phyloP scores from a whole-genome alignment of 1,139 yeast genomes.

The Suhomyces maxii region DNA sequence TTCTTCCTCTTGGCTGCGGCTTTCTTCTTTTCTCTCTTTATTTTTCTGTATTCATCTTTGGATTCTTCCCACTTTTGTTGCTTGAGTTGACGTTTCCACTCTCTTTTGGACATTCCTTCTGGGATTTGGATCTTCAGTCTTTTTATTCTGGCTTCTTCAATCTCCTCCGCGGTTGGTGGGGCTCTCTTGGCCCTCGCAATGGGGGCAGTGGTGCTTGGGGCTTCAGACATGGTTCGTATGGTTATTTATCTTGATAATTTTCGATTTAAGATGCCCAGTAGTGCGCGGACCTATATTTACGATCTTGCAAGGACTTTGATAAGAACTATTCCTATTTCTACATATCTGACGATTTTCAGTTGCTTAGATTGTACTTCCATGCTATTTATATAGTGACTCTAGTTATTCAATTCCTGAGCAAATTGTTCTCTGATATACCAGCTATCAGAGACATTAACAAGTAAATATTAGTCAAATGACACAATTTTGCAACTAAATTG shows the following conservation, averaged over 20 bases:
- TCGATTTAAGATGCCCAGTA: slow-evolving; percentile 1
- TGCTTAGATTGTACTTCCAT: no score
- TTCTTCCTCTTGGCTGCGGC: slow-evolving; percentile 35
- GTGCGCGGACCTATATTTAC: slow-evolving; percentile 3
- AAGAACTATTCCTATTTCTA: no score
- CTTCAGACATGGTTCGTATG: neutral
- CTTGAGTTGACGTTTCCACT: slow-evolving; percentile 73
- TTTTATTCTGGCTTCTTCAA: slow-evolving; percentile 16
- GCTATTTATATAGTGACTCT: neutral
- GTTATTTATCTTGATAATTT: neutral
- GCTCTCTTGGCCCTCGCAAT: slow-evolving; percentile 8
- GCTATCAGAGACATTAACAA: neutral
- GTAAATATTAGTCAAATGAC: neutral
- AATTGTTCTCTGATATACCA: neutral
- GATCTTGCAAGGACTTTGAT: no score
- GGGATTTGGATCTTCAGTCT: slow-evolving; percentile 46
- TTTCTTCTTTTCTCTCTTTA: slow-evolving; percentile 56
- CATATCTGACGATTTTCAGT: no score
- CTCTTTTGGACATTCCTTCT: slow-evolving; percentile 81
- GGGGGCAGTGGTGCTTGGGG: neutral
- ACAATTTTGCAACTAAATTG: neutral
- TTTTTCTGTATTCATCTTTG: slow-evolving; percentile 56
- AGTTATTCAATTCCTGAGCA: neutral
- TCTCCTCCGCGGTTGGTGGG: slow-evolving; percentile 17
- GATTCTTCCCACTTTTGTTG: slow-evolving; percentile 62